Evolutionary conservation across 2,329 filamentous ascomycete species (phyloP).

Genomic region (Fusarium buxicola): DNA sequence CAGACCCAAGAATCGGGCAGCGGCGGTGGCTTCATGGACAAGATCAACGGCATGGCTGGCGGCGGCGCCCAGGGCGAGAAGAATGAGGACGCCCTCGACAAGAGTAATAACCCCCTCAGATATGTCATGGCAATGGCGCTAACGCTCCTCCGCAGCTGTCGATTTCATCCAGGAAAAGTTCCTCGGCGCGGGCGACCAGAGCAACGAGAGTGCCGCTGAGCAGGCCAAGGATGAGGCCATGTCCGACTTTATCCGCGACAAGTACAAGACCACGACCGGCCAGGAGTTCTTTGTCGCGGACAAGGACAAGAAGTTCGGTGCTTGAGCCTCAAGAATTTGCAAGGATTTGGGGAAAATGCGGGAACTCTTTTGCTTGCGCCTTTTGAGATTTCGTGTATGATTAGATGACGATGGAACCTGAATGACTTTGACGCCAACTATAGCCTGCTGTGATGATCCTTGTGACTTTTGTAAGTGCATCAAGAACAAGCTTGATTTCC

Average conservation of each 20-base stretch:
- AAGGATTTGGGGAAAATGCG: neutral
- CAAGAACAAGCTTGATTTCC: neutral
- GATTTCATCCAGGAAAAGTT: constrained; percentile 83
- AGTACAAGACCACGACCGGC: constrained; percentile 78
- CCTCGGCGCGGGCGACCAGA: constrained; percentile 75
- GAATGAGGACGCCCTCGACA: constrained; percentile 86
- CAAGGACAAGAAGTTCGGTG: constrained; percentile 64
- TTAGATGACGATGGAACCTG: constrained; percentile 5
- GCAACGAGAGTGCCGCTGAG: constrained; percentile 78
- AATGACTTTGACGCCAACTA: constrained; percentile 14
- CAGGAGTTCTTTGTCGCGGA: constrained; percentile 77
- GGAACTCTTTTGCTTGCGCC: neutral
- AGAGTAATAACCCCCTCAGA: constrained; percentile 63
- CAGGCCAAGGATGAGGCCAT: constrained; percentile 88
- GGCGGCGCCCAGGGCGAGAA: constrained; percentile 81
- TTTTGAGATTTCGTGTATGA: constrained; percentile 6
- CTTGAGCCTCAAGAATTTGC: constrained; percentile 8
- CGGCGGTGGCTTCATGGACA: constrained; percentile 69
- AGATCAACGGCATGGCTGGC: constrained; percentile 77
- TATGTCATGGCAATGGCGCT: neutral
- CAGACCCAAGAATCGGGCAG: constrained; percentile 49
- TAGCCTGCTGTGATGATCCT: neutral
- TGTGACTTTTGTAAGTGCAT: neutral
- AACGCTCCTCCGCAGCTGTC: constrained; percentile 64
- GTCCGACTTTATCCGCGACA: constrained; percentile 74